Conservation (phyloP, 2,329 filamentous ascomycete genomes). For the Monosporascus cannonballus region DNA sequence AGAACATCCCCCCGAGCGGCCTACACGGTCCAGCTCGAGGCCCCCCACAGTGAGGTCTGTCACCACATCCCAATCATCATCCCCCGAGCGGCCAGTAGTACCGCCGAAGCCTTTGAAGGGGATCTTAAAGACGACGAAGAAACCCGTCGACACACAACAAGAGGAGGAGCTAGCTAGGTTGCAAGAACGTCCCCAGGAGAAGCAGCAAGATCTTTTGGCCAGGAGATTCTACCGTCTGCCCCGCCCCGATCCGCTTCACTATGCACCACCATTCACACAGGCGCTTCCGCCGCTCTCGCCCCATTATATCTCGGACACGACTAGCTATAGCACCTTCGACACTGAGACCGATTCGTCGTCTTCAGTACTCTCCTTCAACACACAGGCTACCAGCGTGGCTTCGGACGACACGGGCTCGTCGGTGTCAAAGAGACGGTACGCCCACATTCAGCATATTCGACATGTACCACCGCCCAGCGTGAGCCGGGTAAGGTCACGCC, state of each 20-base stretch:
- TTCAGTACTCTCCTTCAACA: slow-evolving; percentile 31
- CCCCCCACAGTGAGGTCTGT: background rate
- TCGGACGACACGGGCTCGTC: slow-evolving; percentile 20
- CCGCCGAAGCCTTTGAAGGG: background rate
- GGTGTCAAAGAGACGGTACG: slow-evolving; percentile 14
- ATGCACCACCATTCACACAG: slow-evolving; percentile 6
- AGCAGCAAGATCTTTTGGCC: slow-evolving; percentile 20
- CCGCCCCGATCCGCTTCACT: slow-evolving; percentile 12
- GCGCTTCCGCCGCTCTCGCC: slow-evolving; percentile 17
- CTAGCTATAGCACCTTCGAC: slow-evolving; percentile 19
- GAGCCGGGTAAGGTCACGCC: slow-evolving; percentile 18
- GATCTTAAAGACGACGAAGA: background rate
- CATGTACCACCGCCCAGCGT: slow-evolving; percentile 17
- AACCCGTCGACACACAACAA: background rate
- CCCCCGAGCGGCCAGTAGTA: background rate
- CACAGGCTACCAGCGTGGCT: slow-evolving; percentile 31
- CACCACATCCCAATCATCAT: background rate
- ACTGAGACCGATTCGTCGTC: slow-evolving; percentile 29
- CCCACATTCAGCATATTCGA: slow-evolving; percentile 23
- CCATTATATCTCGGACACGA: slow-evolving; percentile 21
- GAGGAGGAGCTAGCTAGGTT: background rate
- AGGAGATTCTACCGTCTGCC: slow-evolving; percentile 24
- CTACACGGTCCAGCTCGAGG: background rate
- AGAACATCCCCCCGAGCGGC: background rate
- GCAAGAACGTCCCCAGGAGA: slow-evolving; percentile 2